phyloP scores from a whole-genome alignment of 2,329 filamentous ascomycete genomes.

The Macrophomina phaseolina region DNA sequence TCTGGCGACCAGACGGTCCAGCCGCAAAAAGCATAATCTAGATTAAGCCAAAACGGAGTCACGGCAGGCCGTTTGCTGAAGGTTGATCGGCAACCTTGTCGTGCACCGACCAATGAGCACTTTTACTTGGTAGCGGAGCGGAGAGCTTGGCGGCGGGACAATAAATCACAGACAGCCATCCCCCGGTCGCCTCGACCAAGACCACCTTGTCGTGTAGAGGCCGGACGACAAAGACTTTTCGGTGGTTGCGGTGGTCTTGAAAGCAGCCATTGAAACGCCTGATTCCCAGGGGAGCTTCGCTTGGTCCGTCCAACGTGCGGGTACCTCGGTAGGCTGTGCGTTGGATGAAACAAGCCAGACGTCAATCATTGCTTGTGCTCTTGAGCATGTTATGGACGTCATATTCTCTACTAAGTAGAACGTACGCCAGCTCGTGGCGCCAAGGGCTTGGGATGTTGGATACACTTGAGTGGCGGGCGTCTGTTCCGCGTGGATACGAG shows the following conservation, averaged over 20 bases:
- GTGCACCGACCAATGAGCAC: constrained; percentile 18
- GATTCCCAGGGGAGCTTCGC: not conserved
- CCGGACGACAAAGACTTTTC: no score
- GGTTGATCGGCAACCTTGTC: not conserved
- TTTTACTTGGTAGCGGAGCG: not conserved
- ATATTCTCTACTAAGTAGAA: not conserved
- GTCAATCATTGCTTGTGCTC: constrained; percentile 3
- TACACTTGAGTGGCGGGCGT: not conserved
- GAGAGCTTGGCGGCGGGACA: constrained; percentile 18
- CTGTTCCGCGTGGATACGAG: not conserved
- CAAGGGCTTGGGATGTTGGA: not conserved
- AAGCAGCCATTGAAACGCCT: not conserved
- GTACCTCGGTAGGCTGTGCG: constrained; percentile 24
- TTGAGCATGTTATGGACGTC: not conserved
- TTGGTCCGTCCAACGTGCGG: not conserved
- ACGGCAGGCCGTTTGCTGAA: constrained; percentile 1
- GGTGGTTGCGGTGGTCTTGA: not conserved
- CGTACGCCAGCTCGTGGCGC: not conserved
- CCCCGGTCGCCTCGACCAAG: not conserved
- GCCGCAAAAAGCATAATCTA: constrained; percentile 3
- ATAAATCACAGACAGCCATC: not conserved
- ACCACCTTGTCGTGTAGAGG: not conserved
- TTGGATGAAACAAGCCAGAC: constrained; percentile 18
- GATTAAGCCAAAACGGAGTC: constrained; percentile 1
- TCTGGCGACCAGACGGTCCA: constrained; percentile 1